Conservation (phyloP, 129 eudicot genomes). For the Saussurea involucrata region DNA sequence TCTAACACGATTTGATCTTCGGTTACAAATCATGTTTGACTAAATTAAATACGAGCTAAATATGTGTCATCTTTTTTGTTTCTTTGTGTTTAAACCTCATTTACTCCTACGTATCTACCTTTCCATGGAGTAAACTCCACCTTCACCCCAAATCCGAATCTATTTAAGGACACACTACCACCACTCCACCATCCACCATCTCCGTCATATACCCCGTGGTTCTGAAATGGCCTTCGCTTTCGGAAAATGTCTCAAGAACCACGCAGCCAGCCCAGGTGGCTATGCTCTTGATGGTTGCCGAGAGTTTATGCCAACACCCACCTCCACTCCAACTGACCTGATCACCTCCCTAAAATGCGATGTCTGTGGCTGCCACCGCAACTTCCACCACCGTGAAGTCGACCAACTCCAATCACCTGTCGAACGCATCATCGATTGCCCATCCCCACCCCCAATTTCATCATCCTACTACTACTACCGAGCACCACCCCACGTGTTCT, state of each 20-base stretch:
- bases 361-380: slow-evolving; percentile 84
- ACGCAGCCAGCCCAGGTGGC: slow-evolving; percentile 58
- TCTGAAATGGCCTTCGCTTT: slow-evolving; percentile 36
- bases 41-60: background rate
- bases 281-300: slow-evolving; percentile 76
- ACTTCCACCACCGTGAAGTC: slow-evolving; percentile 76
- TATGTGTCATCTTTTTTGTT: background rate
- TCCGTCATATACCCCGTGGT: slow-evolving; percentile 32
- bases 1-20: no score
- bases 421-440: slow-evolving; percentile 35
- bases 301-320: slow-evolving; percentile 60
- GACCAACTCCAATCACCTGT: slow-evolving; percentile 27
- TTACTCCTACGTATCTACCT: background rate
- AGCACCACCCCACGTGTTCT: slow-evolving; percentile 60
- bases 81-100: background rate
- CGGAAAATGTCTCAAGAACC: slow-evolving; percentile 72
- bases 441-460: slow-evolving; percentile 68
- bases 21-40: no score
- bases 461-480: slow-evolving; percentile 58
- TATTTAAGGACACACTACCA: slow-evolving; percentile 27
- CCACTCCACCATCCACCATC: slow-evolving; percentile 12
- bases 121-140: background rate
- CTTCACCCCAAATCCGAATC: background rate
- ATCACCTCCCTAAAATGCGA: slow-evolving; percentile 49
- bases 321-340: slow-evolving; percentile 42